Base-by-base conservation (phyloP, 208 protist genomes). In the Trypanosoma melophagium region DNA sequence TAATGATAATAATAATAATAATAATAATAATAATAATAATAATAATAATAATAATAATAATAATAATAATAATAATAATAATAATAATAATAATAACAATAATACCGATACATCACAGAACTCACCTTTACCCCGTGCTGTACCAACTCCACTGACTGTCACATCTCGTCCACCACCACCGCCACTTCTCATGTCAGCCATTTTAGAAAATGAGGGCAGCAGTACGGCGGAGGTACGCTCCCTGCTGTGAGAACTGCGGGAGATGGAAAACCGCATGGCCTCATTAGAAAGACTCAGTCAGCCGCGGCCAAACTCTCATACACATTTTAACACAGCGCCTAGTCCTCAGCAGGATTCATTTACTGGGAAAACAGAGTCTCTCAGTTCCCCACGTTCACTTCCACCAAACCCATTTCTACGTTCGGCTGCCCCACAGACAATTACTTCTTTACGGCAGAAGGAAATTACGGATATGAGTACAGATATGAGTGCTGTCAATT, bases 271-370 rank as follows among this genome's bases (percentile, higher is more conserved):
- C 14, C 62, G 62, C 35, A 14, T 67, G n/a, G 31, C 31, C 17
- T 56, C 51, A 35, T 47, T 67, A 14, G 62, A 67, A 35, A 22
- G 24, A 54, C 14, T 35, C 19, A n/a, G 54, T n/a, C 19, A 53
- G 19, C 3, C 25, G 22, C 35, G 25, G 10, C 8, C n/a, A 19
- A 22, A 28, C 12, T n/a, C 8, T 17, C 57, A 50, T 21, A 16
- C n/a, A 31, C 35, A 61, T 25, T 17, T 17, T 21, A 21, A 50
- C 41, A 22, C 10, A 16, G 21, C 3, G n/a, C 3, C 38, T 16
- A 45, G 22, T 31, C 22, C 44, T 16, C 21, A 21, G 41, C 58
- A 38, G 17, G 21, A 16, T 7, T 19, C 28, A 40, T n/a, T 47
- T 25, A 13, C 9, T 31, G 41, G 51, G 7, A 28, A 28, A 1